These are phyloP conservation scores for Fusarium sp. DNA, from an alignment of 2,329 filamentous ascomycete species.

Conservation along the genomic window DNA sequence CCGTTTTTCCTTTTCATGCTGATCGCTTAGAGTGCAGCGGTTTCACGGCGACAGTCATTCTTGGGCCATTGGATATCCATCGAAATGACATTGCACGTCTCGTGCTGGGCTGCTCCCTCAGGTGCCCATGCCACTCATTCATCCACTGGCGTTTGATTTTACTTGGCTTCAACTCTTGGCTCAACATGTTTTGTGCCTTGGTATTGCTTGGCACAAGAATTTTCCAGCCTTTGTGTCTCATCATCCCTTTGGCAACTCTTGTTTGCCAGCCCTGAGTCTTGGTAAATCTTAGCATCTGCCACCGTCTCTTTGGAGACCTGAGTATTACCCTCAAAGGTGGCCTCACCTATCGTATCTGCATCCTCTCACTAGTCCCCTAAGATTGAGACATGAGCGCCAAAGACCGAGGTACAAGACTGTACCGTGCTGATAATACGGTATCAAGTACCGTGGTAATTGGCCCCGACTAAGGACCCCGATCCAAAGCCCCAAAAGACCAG, in stretches of 20 bases:
- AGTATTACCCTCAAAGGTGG: conserved; percentile 9
- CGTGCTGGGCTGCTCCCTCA: neutral
- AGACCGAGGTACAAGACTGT: conserved; percentile 14
- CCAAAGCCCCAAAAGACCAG: conserved; percentile 36
- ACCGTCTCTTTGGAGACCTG: conserved; percentile 8
- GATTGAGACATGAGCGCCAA: neutral
- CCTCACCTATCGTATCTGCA: conserved; percentile 18
- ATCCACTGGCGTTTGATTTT: conserved; percentile 26
- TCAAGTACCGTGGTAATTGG: conserved; percentile 3
- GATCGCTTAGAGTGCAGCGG: neutral
- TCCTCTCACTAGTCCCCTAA: conserved; percentile 6
- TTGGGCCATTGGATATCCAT: neutral
- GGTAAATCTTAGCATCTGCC: conserved; percentile 26
- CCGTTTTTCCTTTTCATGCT: neutral
- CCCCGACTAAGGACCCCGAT: conserved; percentile 17
- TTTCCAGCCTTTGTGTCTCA: conserved; percentile 30
- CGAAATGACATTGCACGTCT: conserved; percentile 1
- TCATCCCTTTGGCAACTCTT: conserved; percentile 28
- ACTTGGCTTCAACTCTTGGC: conserved; percentile 37
- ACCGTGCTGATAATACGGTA: conserved; percentile 38
- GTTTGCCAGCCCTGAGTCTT: conserved; percentile 15
- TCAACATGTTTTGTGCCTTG: conserved; percentile 34
- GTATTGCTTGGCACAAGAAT: conserved; percentile 32
- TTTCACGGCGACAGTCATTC: conserved; percentile 5
- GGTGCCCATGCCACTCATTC: conserved; percentile 8